Percentiles rank a stretch among this genome's conserved stretches.
Evolutionary conservation across 306 rosid species (phyloP).

Genomic region (Gleditsia sinensis): DNA sequence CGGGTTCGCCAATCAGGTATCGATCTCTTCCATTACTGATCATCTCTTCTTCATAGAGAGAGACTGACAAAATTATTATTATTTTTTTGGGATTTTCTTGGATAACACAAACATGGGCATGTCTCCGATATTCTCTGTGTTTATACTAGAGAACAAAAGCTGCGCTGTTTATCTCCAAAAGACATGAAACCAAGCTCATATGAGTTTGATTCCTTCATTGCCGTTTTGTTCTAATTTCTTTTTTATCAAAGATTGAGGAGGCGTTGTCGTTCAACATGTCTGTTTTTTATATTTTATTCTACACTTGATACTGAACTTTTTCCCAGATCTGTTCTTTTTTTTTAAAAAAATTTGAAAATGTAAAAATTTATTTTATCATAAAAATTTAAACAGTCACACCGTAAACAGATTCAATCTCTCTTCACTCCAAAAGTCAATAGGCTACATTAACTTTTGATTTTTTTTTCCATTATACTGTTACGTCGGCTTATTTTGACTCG

Average conservation of each 20-base stretch:
- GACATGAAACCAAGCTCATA: not conserved
- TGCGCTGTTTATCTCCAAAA: not conserved
- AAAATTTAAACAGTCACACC: too few relatives aligned
- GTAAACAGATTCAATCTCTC: too few relatives aligned
- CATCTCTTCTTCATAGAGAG: not conserved
- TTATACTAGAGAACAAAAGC: not conserved
- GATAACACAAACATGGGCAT: not conserved
- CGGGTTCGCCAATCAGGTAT: conserved; percentile 94
- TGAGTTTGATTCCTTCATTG: conserved; percentile 6
- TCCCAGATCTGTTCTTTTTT: conserved; percentile 43
- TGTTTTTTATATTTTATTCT: not conserved
- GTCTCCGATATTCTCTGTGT: conserved; percentile 28
- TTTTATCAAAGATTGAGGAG: not conserved
- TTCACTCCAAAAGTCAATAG: conserved; percentile 8
- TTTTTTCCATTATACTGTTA: not conserved
- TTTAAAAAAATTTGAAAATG: too few relatives aligned
- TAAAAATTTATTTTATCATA: too few relatives aligned
- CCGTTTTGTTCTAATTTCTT: not conserved
- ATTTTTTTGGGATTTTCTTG: not conserved
- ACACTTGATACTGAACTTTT: not conserved
- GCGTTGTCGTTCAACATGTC: conserved; percentile 31
- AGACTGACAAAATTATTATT: too few relatives aligned
- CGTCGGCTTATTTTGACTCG: not conserved
- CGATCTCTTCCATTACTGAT: not conserved
- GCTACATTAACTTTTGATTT: not conserved